phyloP scores from a whole-genome alignment of 1,284 basidiomycete genomes.

The Kalmanozyma brasiliensis region DNA sequence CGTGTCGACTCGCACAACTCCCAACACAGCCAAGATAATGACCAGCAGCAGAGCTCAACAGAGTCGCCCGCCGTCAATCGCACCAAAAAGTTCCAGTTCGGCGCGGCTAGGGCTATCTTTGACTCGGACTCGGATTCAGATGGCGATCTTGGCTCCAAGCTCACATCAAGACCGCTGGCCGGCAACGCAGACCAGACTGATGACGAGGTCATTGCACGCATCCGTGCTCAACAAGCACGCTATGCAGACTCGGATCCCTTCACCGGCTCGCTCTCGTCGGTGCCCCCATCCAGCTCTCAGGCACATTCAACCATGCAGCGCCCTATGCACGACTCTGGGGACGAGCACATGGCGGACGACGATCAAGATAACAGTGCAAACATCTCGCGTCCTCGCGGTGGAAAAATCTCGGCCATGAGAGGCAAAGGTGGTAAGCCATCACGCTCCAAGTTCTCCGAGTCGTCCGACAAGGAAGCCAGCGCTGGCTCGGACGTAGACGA shows the following conservation, averaged over 20 bases:
- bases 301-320: constrained; percentile 14
- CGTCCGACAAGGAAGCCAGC: constrained; percentile 15
- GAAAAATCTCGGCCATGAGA: constrained; percentile 41
- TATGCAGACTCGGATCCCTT: constrained; percentile 37
- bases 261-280: constrained; percentile 33
- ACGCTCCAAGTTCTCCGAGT: constrained; percentile 25
- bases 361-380: constrained; percentile 15
- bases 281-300: constrained; percentile 29
- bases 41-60: constrained; percentile 3
- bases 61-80: constrained; percentile 22
- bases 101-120: constrained; percentile 33
- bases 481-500: constrained; percentile 19
- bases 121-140: constrained; percentile 37
- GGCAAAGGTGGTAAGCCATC: constrained; percentile 15
- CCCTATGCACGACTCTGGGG: constrained; percentile 1
- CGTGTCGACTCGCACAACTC: constrained; percentile 33
- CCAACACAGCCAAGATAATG: constrained; percentile 15
- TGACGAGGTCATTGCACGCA: constrained; percentile 30
- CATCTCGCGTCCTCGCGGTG: constrained; percentile 22
- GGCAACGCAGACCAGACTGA: not conserved
- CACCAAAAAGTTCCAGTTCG: constrained; percentile 30
- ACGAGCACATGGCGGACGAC: constrained; percentile 7
- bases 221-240: constrained; percentile 21
- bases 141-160: not conserved
- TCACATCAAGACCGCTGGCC: not conserved